Conservation (phyloP, 169 alveolate species). For the Plasmodium vivax region DNA sequence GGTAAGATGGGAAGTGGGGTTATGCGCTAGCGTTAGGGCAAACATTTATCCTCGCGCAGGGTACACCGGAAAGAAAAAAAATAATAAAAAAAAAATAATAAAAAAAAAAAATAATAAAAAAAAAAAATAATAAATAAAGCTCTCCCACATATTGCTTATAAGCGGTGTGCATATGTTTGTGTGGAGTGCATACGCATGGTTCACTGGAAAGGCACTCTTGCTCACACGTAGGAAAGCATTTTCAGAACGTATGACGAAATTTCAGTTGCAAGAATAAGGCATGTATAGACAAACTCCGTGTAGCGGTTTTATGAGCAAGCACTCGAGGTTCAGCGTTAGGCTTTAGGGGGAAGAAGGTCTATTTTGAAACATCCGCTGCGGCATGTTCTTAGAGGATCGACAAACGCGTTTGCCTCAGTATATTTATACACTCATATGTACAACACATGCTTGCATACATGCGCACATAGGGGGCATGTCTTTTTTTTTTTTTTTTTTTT, state of each 20-base stretch:
- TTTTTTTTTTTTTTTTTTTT: neutral
- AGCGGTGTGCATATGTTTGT: neutral
- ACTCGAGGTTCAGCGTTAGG: neutral
- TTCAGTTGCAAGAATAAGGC: neutral
- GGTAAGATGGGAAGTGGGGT: neutral
- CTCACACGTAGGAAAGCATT: neutral
- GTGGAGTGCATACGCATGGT: neutral
- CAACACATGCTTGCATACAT: neutral
- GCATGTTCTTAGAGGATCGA: neutral
- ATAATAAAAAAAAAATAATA: too few relatives aligned
- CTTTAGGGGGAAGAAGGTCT: neutral
- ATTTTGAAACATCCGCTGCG: neutral
- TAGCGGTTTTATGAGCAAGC: neutral
- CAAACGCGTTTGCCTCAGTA: neutral
- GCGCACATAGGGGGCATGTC: neutral
- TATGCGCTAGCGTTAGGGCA: neutral
- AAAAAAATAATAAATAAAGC: too few relatives aligned
- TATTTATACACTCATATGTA: neutral
- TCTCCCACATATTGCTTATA: neutral
- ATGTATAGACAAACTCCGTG: neutral
- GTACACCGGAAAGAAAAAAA: neutral
- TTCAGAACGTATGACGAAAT: neutral
- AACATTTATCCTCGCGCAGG: neutral
- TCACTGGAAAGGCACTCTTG: neutral
- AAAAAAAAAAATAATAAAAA: too few relatives aligned